These are phyloP conservation scores for Apiospora rasikravindrae DNA, from an alignment of 2,329 filamentous ascomycete genomes.

Conservation along the genomic window DNA sequence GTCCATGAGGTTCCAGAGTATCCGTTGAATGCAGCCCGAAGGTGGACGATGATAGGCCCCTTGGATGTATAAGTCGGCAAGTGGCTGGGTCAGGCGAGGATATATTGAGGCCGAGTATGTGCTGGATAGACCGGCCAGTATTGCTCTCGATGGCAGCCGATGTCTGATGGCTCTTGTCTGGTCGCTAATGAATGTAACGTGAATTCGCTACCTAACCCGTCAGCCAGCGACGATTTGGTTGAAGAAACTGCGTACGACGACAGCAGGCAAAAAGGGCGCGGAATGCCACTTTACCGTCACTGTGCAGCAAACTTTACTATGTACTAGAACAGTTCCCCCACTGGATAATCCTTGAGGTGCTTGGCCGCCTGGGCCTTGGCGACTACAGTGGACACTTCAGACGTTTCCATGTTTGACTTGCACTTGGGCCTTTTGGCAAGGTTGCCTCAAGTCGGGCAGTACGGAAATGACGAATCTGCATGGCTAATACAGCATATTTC, in stretches of 20 bases:
- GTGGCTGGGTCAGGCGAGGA: neutral
- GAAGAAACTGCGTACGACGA: neutral
- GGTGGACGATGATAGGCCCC: neutral
- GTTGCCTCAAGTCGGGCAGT: neutral
- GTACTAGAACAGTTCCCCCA: neutral
- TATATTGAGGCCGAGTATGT: neutral
- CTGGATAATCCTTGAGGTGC: neutral
- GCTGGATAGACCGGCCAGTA: neutral
- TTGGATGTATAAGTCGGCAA: neutral
- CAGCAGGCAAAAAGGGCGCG: neutral
- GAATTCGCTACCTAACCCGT: neutral
- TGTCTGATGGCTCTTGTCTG: neutral
- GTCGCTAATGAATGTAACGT: neutral
- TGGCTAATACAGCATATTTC: neutral
- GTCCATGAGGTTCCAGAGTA: constrained; percentile 11
- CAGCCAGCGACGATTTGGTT: neutral
- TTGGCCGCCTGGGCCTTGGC: constrained; percentile 1
- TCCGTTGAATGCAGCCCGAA: neutral
- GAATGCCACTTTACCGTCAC: constrained; percentile 15
- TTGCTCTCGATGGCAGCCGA: neutral
- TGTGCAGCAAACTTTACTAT: constrained; percentile 11
- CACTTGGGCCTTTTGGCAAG: constrained; percentile 4
- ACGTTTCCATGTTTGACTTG: constrained; percentile 13
- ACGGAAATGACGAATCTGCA: constrained; percentile 14
- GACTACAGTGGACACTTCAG: constrained; percentile 13